A percentile compares a stretch with the other conserved stretches of the same genome.
Evolutionary conservation across 257 asterid species (phyloP).

Genomic region (Penstemon newberryi): DNA sequence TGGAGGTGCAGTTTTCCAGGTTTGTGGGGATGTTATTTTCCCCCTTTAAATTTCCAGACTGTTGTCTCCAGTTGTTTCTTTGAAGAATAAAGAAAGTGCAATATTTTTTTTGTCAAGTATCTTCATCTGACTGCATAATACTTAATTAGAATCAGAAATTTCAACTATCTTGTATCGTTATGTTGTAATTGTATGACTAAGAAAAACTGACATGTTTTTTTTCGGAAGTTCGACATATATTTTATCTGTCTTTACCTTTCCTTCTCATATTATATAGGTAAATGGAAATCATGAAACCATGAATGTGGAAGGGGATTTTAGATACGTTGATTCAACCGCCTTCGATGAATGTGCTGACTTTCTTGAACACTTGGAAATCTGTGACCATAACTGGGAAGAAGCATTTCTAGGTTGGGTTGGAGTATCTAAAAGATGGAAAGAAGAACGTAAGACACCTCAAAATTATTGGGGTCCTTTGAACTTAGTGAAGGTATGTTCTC

Average conservation of each 20-base stretch:
- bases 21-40: conserved; percentile 21
- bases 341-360: conserved; percentile 80
- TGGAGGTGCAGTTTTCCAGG: conserved; percentile 99
- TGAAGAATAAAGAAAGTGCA: conserved; percentile 5
- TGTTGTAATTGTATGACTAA: conserved; percentile 9
- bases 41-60: not conserved
- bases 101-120: not conserved
- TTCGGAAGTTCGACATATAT: conserved; percentile 4
- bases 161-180: conserved; percentile 21
- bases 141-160: not conserved
- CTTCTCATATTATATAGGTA: conserved; percentile 46
- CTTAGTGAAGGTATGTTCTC: conserved; percentile 76
- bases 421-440: conserved; percentile 59
- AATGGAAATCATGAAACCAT: conserved; percentile 97
- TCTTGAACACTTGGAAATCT: conserved; percentile 72
- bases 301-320: conserved; percentile 91
- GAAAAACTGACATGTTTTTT: conserved; percentile 6
- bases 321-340: conserved; percentile 80
- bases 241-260: conserved; percentile 2
- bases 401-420: conserved; percentile 77
- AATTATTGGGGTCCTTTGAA: conserved; percentile 75
- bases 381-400: conserved; percentile 78
- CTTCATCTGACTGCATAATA: conserved; percentile 3
- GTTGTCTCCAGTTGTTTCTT: conserved; percentile 1
- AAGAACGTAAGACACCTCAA: conserved; percentile 47